Conservation (phyloP, 805 yeast genomes). For the Metschnikowia vanudenii region DNA sequence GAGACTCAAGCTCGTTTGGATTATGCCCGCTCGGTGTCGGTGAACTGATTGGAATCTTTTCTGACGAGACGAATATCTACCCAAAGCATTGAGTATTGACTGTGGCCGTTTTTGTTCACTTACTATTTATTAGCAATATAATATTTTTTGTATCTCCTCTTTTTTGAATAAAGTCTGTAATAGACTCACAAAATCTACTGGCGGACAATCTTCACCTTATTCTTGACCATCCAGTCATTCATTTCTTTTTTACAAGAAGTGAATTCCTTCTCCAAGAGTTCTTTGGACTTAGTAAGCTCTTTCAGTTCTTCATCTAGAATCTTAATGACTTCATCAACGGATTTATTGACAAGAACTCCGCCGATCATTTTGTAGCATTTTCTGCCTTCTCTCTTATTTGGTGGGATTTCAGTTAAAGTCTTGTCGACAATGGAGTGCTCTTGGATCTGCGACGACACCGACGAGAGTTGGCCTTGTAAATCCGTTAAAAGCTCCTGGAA, state of each 20-base stretch:
- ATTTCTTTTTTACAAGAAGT: slow-evolving; percentile 29
- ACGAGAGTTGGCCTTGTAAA: slow-evolving; percentile 37
- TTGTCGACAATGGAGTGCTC: slow-evolving; percentile 44
- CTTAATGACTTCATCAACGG: slow-evolving; percentile 72
- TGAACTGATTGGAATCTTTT: slow-evolving; percentile 8
- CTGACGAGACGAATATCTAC: no score
- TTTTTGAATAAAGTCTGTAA: not conserved
- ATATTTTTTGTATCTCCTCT: not conserved
- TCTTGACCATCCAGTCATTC: slow-evolving; percentile 41
- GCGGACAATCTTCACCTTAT: slow-evolving; percentile 43
- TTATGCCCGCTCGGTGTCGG: slow-evolving; percentile 34
- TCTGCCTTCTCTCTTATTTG: slow-evolving; percentile 47
- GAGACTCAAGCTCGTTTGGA: slow-evolving; percentile 34
- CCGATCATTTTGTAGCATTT: slow-evolving; percentile 93
- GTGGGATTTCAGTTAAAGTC: slow-evolving; percentile 36
- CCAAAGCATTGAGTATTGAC: no score
- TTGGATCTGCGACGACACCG: slow-evolving; percentile 35
- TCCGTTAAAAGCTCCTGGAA: slow-evolving; percentile 40
- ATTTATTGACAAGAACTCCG: slow-evolving; percentile 82
- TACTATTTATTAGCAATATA: slow-evolving; percentile 3
- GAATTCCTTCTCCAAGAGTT: slow-evolving; percentile 27
- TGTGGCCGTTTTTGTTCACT: not conserved
- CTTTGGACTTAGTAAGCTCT: slow-evolving; percentile 21
- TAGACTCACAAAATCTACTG: slow-evolving; percentile 15
- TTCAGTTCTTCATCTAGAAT: slow-evolving; percentile 52